Evolutionary conservation across 495 filamentous ascomycete genomes (phyloP), one percentile per base, ranked within the genome.

Genomic region (Mytilinidion resinicola): DNA sequence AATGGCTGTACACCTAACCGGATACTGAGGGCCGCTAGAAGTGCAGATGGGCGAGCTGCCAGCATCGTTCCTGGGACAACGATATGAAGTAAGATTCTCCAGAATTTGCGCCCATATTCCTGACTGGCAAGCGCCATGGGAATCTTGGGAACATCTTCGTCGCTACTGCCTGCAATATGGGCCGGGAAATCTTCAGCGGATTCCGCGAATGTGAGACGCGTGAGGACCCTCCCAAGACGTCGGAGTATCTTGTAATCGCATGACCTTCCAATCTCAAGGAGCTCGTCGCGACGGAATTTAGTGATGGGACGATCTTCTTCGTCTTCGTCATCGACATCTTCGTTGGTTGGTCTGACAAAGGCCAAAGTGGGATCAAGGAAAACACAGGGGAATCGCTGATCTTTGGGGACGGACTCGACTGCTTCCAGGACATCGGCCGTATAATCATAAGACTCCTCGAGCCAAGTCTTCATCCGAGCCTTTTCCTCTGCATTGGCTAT

Each of bases 381-480:
- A 14, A 79, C 55, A 34, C 55, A 57, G 5, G 55, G 55, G 25
- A 57, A 57, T 19, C 43, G 55, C 9, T 17, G 44, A 12, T 20
- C 44, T 51, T 57, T 46, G 10, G 55, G 55, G 5, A 57, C 43
- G 20, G 43, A 38, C 34, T 49, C 21, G 7, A 57, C 14, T 38
- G 34, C 63, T 1, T 67, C 60, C 2, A 60, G 49, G 12, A 79
- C 66, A n/a, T 79, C 76, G 14, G 62, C 71, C 0, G 60, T 64
- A 21, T 64, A 72, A 55, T 79, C 72, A 51, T 79, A 79, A 0
- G 76, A 79, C 48, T 74, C 75, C 15, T 75, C 73, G 39, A 79
- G 60, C 77, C 77, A 79, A 0, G 12, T 20, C 55, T 72, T 73
- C 71, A 78, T 73, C 0, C 63, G 56, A 0, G 41, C 63, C 55